Evolutionary conservation across 208 protist genomes (phyloP).

Genomic region (Trypanosoma congolense): DNA sequence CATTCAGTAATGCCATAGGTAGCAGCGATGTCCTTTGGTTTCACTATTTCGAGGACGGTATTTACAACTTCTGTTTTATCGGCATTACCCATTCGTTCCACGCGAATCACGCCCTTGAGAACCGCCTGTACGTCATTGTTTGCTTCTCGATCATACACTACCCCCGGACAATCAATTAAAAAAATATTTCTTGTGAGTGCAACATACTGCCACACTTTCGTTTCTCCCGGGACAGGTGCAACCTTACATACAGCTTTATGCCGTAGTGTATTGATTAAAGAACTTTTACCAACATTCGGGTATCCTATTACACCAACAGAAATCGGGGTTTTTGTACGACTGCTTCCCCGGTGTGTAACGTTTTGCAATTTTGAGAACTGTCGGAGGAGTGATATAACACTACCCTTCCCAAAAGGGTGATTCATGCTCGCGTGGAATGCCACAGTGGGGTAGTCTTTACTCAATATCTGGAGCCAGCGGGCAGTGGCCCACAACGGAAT

Average conservation of each 20-base stretch:
- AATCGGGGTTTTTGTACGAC: conserved; percentile 85
- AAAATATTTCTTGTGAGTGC: conserved; percentile 97
- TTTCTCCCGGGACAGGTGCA: conserved; percentile 99
- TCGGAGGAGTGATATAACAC: conserved; percentile 97
- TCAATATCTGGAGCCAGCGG: conserved; percentile 96
- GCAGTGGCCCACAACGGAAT: conserved; percentile 98
- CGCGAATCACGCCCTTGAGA: conserved; percentile 97
- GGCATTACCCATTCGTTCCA: conserved; percentile 85
- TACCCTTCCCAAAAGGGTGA: conserved; percentile 99
- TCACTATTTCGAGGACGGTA: conserved; percentile 93
- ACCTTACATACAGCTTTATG: conserved; percentile 98
- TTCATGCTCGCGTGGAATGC: conserved; percentile 99
- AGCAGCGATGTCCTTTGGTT: conserved; percentile 92
- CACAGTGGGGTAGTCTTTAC: conserved; percentile 98
- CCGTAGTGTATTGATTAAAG: conserved; percentile 99
- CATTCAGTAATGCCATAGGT: conserved; percentile 95
- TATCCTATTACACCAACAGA: conserved; percentile 96
- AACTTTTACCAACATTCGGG: conserved; percentile 99
- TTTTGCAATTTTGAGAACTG: conserved; percentile 94
- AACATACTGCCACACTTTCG: conserved; percentile 99
- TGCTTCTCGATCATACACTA: conserved; percentile 91
- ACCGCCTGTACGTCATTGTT: conserved; percentile 97
- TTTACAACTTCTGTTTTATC: conserved; percentile 94
- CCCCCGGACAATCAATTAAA: conserved; percentile 99
- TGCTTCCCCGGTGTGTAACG: conserved; percentile 80